Evolutionary conservation across 2,329 filamentous ascomycete species (phyloP), one percentile per base, ranked within the genome.

Genomic region (Talaromyces verruculosus): DNA sequence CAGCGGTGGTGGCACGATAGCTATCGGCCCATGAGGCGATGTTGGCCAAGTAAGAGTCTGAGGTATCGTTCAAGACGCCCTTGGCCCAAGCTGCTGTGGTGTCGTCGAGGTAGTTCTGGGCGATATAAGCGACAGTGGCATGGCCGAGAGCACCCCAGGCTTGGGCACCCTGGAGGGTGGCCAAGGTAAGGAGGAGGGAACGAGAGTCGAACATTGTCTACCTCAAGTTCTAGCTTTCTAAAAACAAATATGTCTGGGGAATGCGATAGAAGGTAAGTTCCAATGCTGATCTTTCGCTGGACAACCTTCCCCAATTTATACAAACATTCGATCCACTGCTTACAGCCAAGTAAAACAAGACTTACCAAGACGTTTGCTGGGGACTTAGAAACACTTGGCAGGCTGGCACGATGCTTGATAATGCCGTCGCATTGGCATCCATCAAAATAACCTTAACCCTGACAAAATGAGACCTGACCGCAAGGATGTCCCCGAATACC

Each of bases 81-180:
- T 78, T 77, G 45, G 82, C 80, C 72, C 80, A 85, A 19, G 75
- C 69, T 63, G 77, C 76, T 3, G 83, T 84, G 17, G 76, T 70
- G 19, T 75, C 65, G 3, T 76, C 74, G 60, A 86, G 73, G 69
- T 82, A 82, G 68, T 81, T 77, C 64, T 84, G 81, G 11, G 85
- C 84, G 45, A 87, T 81, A 69, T 83, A 84, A 22, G 83, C 85
- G 5, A 87, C 80, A 2, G 85, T 85, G 33, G 82, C 80, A 67
- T 87, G 85, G 53, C 85, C 85, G 0, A 87, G 74, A 7, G 72
- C 73, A 30, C 85, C 85, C 85, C 85, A 87, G 10, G 82, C 83
- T 63, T 73, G 58, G 64, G 67, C 68, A 47, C 66, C 41, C 22
- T 69, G 67, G 63, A 71, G 57, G 37, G 57, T 45, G 15, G 39